Conservation (phyloP, 495 filamentous ascomycete genomes). For the Annulohypoxylon moriforme region DNA sequence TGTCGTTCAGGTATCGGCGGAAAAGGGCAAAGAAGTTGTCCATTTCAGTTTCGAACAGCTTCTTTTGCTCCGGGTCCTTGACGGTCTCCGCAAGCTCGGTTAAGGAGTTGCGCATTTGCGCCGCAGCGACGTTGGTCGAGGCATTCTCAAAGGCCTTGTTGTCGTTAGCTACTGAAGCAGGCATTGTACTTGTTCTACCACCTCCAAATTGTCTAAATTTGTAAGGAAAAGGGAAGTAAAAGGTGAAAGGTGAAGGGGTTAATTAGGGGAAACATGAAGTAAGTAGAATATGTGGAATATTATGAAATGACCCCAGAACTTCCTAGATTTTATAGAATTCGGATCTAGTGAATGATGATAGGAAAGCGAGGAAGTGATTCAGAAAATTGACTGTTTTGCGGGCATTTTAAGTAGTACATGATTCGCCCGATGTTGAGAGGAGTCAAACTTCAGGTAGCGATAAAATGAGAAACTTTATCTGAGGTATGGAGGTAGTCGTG, state of each 20-base stretch:
- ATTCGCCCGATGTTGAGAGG: background rate
- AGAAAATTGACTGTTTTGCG: background rate
- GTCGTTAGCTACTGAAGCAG: constrained; percentile 15
- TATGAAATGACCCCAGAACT: background rate
- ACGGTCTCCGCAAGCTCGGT: constrained; percentile 92
- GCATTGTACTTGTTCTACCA: constrained; percentile 10
- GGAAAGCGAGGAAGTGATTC: constrained; percentile 2
- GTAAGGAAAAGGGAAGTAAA: background rate
- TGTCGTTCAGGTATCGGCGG: constrained; percentile 97
- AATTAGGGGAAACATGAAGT: background rate
- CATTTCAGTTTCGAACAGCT: constrained; percentile 98
- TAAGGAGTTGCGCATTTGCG: constrained; percentile 98
- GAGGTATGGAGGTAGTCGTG: background rate
- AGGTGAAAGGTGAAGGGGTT: background rate
- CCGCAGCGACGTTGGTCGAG: constrained; percentile 95
- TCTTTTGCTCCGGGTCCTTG: constrained; percentile 82
- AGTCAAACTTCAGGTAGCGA: constrained; percentile 12
- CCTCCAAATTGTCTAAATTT: background rate
- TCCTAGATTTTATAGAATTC: background rate
- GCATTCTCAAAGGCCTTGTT: constrained; percentile 97
- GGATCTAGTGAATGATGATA: background rate
- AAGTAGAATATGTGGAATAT: background rate
- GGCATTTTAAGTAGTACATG: constrained; percentile 8
- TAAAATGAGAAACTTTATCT: constrained; percentile 17
- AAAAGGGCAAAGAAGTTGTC: constrained; percentile 99